These are phyloP conservation scores for Trichophyton mentagrophytes DNA, from an alignment of 2,329 filamentous ascomycete genomes.

Conservation along the genomic window DNA sequence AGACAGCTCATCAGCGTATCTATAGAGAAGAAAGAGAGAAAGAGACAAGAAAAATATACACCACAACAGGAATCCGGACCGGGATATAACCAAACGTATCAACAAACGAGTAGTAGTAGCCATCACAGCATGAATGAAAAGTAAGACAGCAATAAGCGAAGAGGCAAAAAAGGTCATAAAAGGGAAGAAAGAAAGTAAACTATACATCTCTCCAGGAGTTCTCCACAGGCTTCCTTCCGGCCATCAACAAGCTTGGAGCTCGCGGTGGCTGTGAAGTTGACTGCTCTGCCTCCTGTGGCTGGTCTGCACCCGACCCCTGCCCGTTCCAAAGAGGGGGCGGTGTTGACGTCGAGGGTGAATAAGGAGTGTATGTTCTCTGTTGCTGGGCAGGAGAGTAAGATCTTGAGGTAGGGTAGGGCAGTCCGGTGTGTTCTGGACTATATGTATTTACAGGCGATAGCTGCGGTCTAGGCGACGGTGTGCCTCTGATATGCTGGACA, in stretches of 20 bases:
- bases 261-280: neutral
- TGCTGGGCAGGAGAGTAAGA: neutral
- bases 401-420: neutral
- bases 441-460: neutral
- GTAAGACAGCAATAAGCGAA: neutral
- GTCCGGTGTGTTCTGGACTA: neutral
- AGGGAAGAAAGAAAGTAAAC: neutral
- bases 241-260: constrained; percentile 9
- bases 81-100: neutral
- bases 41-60: neutral
- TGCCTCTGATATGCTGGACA: neutral
- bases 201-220: constrained; percentile 13
- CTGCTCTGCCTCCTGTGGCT: neutral
- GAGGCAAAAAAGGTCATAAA: neutral
- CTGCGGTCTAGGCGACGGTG: neutral
- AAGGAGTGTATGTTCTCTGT: constrained; percentile 7
- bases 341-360: constrained; percentile 8
- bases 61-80: neutral
- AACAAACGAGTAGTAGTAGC: neutral
- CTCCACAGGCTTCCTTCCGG: constrained; percentile 11
- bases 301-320: constrained; percentile 1
- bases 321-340: constrained; percentile 10
- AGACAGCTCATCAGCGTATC: neutral
- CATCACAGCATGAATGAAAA: neutral
- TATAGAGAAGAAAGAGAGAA: neutral